Evolutionary conservation across 2,329 filamentous ascomycete genomes (phyloP).

Genomic region (Hypomyces rosellus): DNA sequence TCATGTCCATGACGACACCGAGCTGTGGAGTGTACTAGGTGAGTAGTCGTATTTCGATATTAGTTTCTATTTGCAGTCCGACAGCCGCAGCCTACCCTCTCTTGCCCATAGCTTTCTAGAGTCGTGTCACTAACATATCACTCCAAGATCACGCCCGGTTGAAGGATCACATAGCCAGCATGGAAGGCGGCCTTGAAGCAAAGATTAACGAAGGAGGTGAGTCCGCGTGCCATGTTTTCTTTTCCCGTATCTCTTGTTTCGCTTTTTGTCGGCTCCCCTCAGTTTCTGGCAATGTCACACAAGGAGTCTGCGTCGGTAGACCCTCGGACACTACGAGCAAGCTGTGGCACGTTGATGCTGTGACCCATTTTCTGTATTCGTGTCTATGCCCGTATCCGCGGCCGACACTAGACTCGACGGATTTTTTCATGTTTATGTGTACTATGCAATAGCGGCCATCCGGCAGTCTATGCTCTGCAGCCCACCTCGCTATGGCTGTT

Average conservation of each 20-base stretch:
- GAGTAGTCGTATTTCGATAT: conserved; percentile 31
- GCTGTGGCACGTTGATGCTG: neutral
- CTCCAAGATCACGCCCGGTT: conserved; percentile 78
- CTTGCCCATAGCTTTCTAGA: neutral
- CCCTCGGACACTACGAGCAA: neutral
- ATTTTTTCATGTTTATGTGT: neutral
- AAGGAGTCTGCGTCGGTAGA: neutral
- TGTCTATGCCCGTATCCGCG: neutral
- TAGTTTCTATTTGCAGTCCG: neutral
- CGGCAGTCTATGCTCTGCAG: neutral
- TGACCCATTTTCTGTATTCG: neutral
- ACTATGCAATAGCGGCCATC: neutral
- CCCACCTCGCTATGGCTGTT: neutral
- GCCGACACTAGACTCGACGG: neutral
- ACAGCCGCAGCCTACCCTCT: neutral
- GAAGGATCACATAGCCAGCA: conserved; percentile 78
- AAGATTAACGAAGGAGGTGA: conserved; percentile 88
- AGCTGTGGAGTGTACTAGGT: conserved; percentile 93
- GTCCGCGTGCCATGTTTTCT: conserved; percentile 28
- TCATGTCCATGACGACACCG: conserved; percentile 92
- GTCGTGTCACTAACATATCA: conserved; percentile 9
- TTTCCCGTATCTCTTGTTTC: neutral
- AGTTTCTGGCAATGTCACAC: conserved; percentile 12
- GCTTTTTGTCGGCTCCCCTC: neutral
- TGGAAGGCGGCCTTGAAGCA: conserved; percentile 87